Evolutionary conservation across 495 filamentous ascomycete species (phyloP).

Genomic region (Glutinoglossum americanum): DNA sequence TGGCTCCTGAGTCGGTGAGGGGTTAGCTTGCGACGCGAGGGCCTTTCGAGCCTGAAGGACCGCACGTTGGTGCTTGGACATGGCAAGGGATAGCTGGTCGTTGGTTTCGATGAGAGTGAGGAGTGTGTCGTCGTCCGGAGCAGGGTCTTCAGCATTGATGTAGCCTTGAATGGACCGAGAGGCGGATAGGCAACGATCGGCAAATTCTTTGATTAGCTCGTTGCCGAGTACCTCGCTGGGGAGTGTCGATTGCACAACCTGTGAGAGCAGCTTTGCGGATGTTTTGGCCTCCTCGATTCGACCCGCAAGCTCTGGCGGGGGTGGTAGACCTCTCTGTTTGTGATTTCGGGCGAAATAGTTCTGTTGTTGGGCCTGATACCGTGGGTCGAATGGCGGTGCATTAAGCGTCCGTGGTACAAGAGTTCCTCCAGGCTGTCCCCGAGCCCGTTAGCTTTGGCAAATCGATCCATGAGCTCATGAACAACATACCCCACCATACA

Average conservation of each 20-base stretch:
- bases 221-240: constrained; percentile 50
- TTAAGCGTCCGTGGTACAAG: constrained; percentile 3
- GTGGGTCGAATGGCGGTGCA: constrained; percentile 2
- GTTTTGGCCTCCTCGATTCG: constrained; percentile 78
- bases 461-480: background rate
- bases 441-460: background rate
- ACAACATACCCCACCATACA: constrained; percentile 3
- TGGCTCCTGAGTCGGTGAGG: background rate
- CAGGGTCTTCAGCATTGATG: constrained; percentile 54
- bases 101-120: constrained; percentile 85
- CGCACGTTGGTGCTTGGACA: constrained; percentile 62
- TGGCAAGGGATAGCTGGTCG: constrained; percentile 57
- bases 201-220: constrained; percentile 82
- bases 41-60: constrained; percentile 41
- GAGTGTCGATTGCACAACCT: constrained; percentile 70
- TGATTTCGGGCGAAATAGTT: constrained; percentile 22
- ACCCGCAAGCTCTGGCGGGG: constrained; percentile 57
- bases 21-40: constrained; percentile 7
- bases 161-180: constrained; percentile 61
- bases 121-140: constrained; percentile 82
- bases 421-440: background rate
- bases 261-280: constrained; percentile 71
- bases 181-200: constrained; percentile 64
- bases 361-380: constrained; percentile 9
- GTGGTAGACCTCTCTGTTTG: constrained; percentile 33